A percentile compares a stretch with the other conserved stretches of the same genome.
Evolutionary conservation across 2,329 filamentous ascomycete genomes (phyloP).

Genomic region (Calonectria fujianensis): DNA sequence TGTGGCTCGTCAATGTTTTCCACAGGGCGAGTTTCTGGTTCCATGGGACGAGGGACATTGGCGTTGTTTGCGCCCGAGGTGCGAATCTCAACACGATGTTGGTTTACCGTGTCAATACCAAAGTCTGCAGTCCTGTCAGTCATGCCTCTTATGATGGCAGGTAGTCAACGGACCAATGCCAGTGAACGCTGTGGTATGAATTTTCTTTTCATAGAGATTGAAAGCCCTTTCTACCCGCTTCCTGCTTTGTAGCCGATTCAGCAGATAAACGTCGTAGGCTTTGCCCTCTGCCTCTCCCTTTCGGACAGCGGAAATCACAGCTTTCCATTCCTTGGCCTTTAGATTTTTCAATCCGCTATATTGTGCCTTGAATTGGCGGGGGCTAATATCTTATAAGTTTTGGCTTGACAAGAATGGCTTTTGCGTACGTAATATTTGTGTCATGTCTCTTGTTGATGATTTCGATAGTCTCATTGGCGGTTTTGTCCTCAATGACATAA

Average conservation of each 20-base stretch:
- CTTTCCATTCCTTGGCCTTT: constrained; percentile 23
- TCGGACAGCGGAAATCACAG: constrained; percentile 30
- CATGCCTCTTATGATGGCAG: too few species aligned
- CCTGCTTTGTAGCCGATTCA: background rate
- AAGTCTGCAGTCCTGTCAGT: constrained; percentile 4
- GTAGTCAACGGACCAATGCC: background rate
- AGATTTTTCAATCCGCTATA: constrained; percentile 29
- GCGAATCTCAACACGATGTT: constrained; percentile 21
- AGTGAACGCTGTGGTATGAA: background rate
- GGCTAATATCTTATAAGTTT: background rate
- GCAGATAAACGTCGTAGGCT: constrained; percentile 20
- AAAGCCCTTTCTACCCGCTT: background rate
- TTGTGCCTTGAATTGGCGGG: constrained; percentile 11
- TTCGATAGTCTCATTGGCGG: background rate
- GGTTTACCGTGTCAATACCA: constrained; percentile 24
- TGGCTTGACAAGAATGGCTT: too few species aligned
- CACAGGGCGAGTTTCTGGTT: background rate
- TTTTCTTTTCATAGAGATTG: background rate
- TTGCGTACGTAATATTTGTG: background rate
- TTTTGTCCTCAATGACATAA: background rate
- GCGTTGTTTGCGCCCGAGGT: background rate
- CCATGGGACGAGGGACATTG: background rate
- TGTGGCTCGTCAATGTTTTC: background rate
- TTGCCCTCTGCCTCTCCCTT: background rate
- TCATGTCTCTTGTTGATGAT: background rate